Evolutionary conservation across 73 alveolate genomes (phyloP).

Genomic region (Paramecium octaurelia): DNA sequence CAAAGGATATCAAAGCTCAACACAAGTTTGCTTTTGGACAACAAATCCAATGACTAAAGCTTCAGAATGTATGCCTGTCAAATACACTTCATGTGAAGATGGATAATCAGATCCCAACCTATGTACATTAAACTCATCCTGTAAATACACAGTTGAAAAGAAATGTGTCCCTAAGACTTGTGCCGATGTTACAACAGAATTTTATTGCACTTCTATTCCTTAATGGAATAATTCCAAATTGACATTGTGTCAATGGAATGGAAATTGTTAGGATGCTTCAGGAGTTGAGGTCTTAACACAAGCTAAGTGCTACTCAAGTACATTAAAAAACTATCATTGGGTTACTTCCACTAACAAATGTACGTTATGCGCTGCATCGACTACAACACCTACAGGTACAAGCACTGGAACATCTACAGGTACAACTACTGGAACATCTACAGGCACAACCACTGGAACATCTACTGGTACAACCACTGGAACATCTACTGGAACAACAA

Average conservation of each 20-base stretch:
- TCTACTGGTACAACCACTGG: neutral
- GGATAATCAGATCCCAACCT: slow-evolving; percentile 14
- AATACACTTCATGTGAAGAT: neutral
- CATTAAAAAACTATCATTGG: slow-evolving; percentile 1
- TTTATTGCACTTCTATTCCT: neutral
- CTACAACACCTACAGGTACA: neutral
- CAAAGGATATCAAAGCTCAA: neutral
- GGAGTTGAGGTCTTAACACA: neutral
- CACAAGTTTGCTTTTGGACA: slow-evolving; percentile 13
- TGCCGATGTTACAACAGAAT: neutral
- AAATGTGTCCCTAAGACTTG: neutral
- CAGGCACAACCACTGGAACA: neutral
- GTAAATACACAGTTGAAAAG: neutral
- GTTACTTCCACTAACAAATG: neutral
- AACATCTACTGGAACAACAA: neutral
- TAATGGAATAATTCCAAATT: neutral
- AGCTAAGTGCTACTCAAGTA: neutral
- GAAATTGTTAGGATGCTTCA: neutral
- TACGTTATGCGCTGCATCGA: neutral
- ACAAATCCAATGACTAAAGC: neutral
- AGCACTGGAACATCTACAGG: neutral
- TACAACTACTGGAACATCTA: neutral
- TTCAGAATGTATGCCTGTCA: slow-evolving; percentile 11
- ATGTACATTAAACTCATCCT: neutral
- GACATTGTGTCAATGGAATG: neutral